Conservation (phyloP, 2,329 filamentous ascomycete genomes). For the Daldinia sp. region DNA sequence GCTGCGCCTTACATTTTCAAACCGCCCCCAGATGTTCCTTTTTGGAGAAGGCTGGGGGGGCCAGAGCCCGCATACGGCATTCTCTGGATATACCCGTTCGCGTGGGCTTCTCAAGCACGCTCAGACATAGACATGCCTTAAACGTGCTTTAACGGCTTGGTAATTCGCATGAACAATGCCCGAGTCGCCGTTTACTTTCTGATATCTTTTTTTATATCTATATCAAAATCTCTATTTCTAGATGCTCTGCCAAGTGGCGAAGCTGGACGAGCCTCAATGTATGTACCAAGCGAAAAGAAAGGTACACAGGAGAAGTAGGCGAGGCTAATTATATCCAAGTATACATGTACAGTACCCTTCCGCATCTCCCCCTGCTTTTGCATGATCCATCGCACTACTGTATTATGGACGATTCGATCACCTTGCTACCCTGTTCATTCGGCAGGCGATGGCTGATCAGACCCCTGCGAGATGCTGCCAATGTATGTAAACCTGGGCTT, state of each 20-base stretch:
- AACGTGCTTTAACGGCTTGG: constrained; percentile 12
- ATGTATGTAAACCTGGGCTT: constrained; percentile 54
- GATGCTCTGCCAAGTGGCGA: constrained; percentile 48
- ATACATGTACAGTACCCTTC: constrained; percentile 46
- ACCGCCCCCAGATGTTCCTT: constrained; percentile 45
- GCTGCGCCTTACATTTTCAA: constrained; percentile 46
- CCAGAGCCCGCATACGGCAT: constrained; percentile 24
- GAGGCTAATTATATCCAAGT: constrained; percentile 58
- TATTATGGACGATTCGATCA: constrained; percentile 49
- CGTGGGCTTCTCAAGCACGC: constrained; percentile 13
- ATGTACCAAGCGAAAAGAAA: constrained; percentile 25
- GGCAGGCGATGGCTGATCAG: constrained; percentile 55
- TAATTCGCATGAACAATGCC: constrained; percentile 28
- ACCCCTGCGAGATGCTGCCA: constrained; percentile 53
- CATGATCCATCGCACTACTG: constrained; percentile 50
- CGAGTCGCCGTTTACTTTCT: constrained; percentile 13
- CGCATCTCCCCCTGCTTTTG: constrained; percentile 48
- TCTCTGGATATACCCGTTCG: constrained; percentile 25
- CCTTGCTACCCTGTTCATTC: constrained; percentile 53
- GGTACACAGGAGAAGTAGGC: constrained; percentile 33
- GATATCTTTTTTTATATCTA: constrained; percentile 10
- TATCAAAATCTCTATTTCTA: constrained; percentile 23
- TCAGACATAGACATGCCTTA: constrained; percentile 12
- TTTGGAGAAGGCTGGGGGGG: constrained; percentile 31
- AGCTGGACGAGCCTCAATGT: constrained; percentile 41